Base-by-base conservation (phyloP, 148 eudicot species). In the Vaccinium vitisidaea region DNA sequence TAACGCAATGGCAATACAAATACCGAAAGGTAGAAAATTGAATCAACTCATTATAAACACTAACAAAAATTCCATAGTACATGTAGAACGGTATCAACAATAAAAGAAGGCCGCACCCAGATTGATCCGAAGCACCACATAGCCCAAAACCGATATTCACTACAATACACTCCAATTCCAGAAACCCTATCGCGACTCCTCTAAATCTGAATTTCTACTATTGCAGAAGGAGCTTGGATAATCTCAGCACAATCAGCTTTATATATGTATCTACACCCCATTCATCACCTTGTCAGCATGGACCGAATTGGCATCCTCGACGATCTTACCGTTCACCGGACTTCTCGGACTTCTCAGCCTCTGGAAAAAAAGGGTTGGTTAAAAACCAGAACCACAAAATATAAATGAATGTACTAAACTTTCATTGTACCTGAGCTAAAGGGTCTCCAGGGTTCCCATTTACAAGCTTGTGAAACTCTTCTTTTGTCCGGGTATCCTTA, bases 271-370 rank as follows among this genome's bases (percentile, higher is more conserved):
- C 89, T 95, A 95, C 75, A 83, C 90, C 83, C 95, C 94, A 21
- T 93, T 95, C 80, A 92, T 93, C 67, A 85, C 91, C 74, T 87
- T 75, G 80, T 94, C 98, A 59, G 76, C 88, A 84, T 93, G 97
- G 27, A 84, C 88, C 11, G 85, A 67, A 23, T 78, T 93, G 52
- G 92, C 91, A 53, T 94, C 92, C 46, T 96, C 98, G 77, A 86
- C 65, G 16, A 87, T 86, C 90, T 96, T 96, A 25, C 98, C 98
- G 80, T 96, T 94, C 84, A 92, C 87, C 83, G 93, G 98, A 53
- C 92, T 93, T 85, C 96, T 91, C 82, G 93, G 98, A 58, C 92
- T 94, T 87, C 95, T 92, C 83, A 87, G 90, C 81, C 98, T 91
- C 98, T 95, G 96, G 69, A 83, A 46, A 85, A 55, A 80, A 65